Evolutionary conservation across 805 yeast species (phyloP).

Genomic region (Myxozyma udenii): DNA sequence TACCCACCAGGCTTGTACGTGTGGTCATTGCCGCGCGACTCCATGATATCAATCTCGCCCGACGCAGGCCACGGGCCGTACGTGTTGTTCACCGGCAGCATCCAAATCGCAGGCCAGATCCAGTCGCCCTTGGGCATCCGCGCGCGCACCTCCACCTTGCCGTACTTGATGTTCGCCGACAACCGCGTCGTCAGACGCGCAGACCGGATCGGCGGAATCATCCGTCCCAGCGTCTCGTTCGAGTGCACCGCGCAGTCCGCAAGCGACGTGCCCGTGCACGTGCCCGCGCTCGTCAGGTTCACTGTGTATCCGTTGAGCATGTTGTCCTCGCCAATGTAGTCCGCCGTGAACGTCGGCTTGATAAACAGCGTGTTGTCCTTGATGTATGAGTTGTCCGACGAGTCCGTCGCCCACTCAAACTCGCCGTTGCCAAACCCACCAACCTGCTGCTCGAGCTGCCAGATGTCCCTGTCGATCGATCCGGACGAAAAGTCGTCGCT

Average conservation of each 20-base stretch:
- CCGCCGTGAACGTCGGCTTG: slow-evolving; percentile 24
- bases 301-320: slow-evolving; percentile 25
- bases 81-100: slow-evolving; percentile 18
- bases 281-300: slow-evolving; percentile 20
- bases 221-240: slow-evolving; percentile 6
- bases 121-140: slow-evolving; percentile 24
- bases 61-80: slow-evolving; percentile 28
- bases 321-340: slow-evolving; percentile 15
- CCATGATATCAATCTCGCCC: slow-evolving; percentile 26
- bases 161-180: slow-evolving; percentile 15
- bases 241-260: slow-evolving; percentile 18
- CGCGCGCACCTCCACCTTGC: slow-evolving; percentile 24
- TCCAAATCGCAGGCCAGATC: slow-evolving; percentile 30
- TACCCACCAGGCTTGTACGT: slow-evolving; percentile 18
- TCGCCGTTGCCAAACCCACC: slow-evolving; percentile 27
- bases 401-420: slow-evolving; percentile 23
- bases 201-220: slow-evolving; percentile 26
- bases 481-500: slow-evolving; percentile 10
- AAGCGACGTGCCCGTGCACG: slow-evolving; percentile 8
- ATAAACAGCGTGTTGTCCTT: slow-evolving; percentile 18
- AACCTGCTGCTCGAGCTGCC: slow-evolving; percentile 20
- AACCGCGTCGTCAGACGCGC: slow-evolving; percentile 19
- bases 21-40: slow-evolving; percentile 25
- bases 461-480: background rate
- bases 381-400: slow-evolving; percentile 15